A percentile compares a stretch with the other conserved stretches of the same genome.
These are phyloP conservation scores for Piper betle DNA, from an alignment of 164 flowering plant genomes.

Conservation along the genomic window DNA sequence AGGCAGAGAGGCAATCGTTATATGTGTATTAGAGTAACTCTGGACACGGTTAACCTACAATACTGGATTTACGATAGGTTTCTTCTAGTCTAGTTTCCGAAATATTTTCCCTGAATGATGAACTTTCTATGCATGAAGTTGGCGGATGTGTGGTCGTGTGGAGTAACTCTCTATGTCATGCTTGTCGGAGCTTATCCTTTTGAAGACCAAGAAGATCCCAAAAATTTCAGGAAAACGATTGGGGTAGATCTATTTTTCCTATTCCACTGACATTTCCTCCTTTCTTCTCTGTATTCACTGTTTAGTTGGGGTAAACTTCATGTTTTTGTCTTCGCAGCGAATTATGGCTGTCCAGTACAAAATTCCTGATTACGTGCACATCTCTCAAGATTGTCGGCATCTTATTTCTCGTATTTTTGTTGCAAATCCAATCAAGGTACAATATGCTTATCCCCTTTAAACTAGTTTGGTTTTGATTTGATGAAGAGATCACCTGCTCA, in stretches of 20 bases:
- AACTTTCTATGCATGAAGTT: constrained; percentile 16
- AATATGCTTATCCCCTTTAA: too few relatives aligned
- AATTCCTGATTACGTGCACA: constrained; percentile 52
- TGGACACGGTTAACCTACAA: too few relatives aligned
- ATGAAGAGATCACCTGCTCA: too few relatives aligned
- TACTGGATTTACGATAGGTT: too few relatives aligned
- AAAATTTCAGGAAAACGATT: constrained; percentile 65
- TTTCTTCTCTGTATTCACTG: too few relatives aligned
- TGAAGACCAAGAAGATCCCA: constrained; percentile 65
- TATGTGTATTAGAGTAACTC: too few relatives aligned
- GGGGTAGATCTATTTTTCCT: constrained; percentile 21
- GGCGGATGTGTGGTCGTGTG: constrained; percentile 79
- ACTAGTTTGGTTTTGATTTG: too few relatives aligned
- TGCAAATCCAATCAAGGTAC: constrained; percentile 56
- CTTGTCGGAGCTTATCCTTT: constrained; percentile 66
- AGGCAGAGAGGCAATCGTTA: too few relatives aligned
- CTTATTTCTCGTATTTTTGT: constrained; percentile 69
- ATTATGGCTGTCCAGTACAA: constrained; percentile 76
- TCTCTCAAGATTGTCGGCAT: constrained; percentile 29
- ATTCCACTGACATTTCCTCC: too few relatives aligned
- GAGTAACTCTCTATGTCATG: constrained; percentile 69
- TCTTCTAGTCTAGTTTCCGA: too few relatives aligned
- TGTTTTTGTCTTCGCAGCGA: constrained; percentile 31
- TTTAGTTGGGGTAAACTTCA: too few relatives aligned
- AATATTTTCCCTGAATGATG: background rate